Evolutionary conservation across 192 early-diverging fungal species (phyloP), one percentile per base, ranked within the genome.

Genomic region (Rhizophagus clarus): DNA sequence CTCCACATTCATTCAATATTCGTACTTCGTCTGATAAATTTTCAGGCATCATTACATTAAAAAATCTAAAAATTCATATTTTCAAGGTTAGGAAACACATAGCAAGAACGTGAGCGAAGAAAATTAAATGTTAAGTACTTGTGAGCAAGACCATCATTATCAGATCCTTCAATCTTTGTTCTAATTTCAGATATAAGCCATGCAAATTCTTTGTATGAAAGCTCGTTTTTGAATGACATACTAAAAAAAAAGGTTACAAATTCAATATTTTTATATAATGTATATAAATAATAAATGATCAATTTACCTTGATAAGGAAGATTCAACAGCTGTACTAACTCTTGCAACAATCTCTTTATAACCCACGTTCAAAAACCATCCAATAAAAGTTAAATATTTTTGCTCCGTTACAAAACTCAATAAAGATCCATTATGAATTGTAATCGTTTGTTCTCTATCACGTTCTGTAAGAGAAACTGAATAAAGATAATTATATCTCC

Each of bases 321-420:
- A 84, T 74, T 95, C 88, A 20, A 95, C 92, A 12, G 93, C 94
- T 15, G 82, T 77, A 26, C 87, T 81, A 49, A 98, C 91, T 64
- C 87, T 83, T n/a, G 86, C 88, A 77, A 92, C 90, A 76, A 90
- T 88, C 69, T 84, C 81, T 76, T 89, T 92, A 94, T 96, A 97
- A 0, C 97, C 97, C 72, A 90, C 88, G 80, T 98, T 93, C 73
- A 99, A 80, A 32, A 99, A 85, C 91, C 93, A 98, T 95, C 96
- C 97, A 80, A 88, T 94, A 80, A 95, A 92, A 71, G 93, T 95
- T 82, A 99, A 80, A 83, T 94, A 99, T 85, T 92, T 89, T 79
- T 94, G 89, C 83, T 98, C 96, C 11, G 84, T 86, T 29, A 82
- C 76, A 15, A 80, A 74, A 17, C 76, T 80, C n/a, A 85, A 67